Evolutionary conservation across 1,139 yeast genomes (phyloP).

Genomic region (Suhomyces taliae): DNA sequence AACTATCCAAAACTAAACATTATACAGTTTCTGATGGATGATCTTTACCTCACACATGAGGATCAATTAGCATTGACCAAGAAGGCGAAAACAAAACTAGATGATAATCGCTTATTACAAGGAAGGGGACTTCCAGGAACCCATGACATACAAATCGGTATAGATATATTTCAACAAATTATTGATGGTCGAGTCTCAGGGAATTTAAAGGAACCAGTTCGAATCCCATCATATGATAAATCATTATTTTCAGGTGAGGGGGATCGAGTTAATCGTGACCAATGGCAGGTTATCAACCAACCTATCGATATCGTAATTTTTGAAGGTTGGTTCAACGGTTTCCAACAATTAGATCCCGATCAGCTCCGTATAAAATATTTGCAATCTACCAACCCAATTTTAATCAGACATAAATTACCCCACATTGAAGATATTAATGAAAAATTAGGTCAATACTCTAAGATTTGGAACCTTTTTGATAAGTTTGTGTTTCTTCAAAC

Average conservation of each 20-base stretch:
- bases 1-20: slow-evolving; percentile 43
- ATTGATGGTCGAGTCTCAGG: slow-evolving; percentile 5
- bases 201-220: slow-evolving; percentile 21
- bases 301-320: slow-evolving; percentile 66
- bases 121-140: slow-evolving; percentile 96
- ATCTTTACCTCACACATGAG: slow-evolving; percentile 67
- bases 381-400: slow-evolving; percentile 17
- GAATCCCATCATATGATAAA: slow-evolving; percentile 78
- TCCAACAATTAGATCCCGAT: slow-evolving; percentile 39
- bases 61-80: slow-evolving; percentile 53
- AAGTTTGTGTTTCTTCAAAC: slow-evolving; percentile 66
- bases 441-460: slow-evolving; percentile 47
- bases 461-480: slow-evolving; percentile 61
- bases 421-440: slow-evolving; percentile 49
- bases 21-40: slow-evolving; percentile 78
- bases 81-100: slow-evolving; percentile 18
- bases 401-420: slow-evolving; percentile 25
- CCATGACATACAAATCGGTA: slow-evolving; percentile 63
- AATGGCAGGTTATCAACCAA: slow-evolving; percentile 37
- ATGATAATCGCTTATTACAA: slow-evolving; percentile 55
- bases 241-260: slow-evolving; percentile 74
- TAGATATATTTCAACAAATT: slow-evolving; percentile 21
- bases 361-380: slow-evolving; percentile 24
- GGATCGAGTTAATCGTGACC: slow-evolving; percentile 51
- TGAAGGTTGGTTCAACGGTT: slow-evolving; percentile 97